A percentile compares a stretch with the other conserved stretches of the same genome.
Evolutionary conservation across 768 basidiomycete genomes (phyloP).

Genomic region (Favolaschia claudopus): DNA sequence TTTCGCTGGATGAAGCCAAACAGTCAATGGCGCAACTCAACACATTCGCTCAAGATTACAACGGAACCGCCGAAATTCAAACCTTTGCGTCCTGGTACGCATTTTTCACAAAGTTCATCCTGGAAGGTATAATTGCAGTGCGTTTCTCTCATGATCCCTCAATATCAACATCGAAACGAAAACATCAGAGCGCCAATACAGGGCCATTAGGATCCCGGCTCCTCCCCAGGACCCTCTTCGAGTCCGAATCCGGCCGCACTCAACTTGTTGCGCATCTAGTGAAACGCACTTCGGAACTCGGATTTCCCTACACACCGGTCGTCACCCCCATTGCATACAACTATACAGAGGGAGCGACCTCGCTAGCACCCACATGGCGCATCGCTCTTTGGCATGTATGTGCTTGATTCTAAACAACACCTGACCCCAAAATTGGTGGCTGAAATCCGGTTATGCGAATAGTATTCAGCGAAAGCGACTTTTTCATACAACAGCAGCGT

Average conservation of each 20-base stretch:
- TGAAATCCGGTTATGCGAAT: too few relatives aligned
- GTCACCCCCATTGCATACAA: conserved; percentile 20
- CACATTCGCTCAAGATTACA: neutral
- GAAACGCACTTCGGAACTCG: conserved; percentile 23
- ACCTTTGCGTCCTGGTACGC: conserved; percentile 2
- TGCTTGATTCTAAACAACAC: neutral
- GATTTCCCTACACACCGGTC: conserved; percentile 12
- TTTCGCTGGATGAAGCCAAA: conserved; percentile 1
- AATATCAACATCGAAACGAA: too few relatives aligned
- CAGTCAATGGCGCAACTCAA: neutral
- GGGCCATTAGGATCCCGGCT: conserved; percentile 33
- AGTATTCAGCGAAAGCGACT: neutral
- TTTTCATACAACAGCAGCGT: conserved; percentile 9
- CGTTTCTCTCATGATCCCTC: neutral
- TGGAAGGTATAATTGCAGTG: neutral
- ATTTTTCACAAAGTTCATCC: conserved; percentile 1
- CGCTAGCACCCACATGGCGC: conserved; percentile 28
- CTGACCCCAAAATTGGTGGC: neutral
- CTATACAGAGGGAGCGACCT: conserved; percentile 12
- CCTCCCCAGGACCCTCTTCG: conserved; percentile 34
- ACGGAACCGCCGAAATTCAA: neutral
- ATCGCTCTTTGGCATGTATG: conserved; percentile 28
- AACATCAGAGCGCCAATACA: conserved; percentile 2
- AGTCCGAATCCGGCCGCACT: conserved; percentile 24
- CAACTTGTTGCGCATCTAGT: conserved; percentile 15